Base-by-base conservation (phyloP, 164 flowering plant species). In the Aristolochia fimbriata region DNA sequence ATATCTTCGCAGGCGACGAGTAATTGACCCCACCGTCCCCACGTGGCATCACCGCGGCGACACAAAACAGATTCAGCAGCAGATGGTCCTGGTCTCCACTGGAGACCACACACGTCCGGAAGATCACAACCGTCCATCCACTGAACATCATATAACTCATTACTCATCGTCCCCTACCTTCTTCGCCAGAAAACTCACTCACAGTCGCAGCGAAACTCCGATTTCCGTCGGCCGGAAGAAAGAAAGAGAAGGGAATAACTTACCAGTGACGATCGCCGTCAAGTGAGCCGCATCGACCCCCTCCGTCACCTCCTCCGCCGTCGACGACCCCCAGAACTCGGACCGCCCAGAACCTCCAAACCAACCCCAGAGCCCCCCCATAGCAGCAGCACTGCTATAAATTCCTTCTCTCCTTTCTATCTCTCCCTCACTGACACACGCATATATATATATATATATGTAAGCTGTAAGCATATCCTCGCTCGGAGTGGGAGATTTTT, bases 251-350 rank as follows among this genome's bases (percentile, higher is more conserved):
- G 16, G 7, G n/a, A n/a, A n/a, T n/a, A 10, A 22, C 17, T 20
- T 12, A 45, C 76, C 76, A 53, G 76, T 72, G 33, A 72, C 61
- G 47, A 71, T 59, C 33, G 76, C 76, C 49, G 72, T 68, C 57
- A 72, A 65, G 41, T 63, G 68, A n/a, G 65, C 61, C 14, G 65
- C 76, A 24, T 73, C 76, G 25, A 73, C 58, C 17, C 68, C 76
- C 23, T 66, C 58, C 5, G 76, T 69, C 58, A 73, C 76, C 24
- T 73, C 43, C 52, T 73, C 70, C 6, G 76, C 76, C 17, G 73
- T 69, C 8, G 76, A 69, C 21, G 62, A 54, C 7, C 43, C 15
- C 6, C 67, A 59, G 37, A 73, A 73, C 23, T 70, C 73, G 17
- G 73, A 65, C 14, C 67, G 31, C 19, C 73, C 68, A 21, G 37